phyloP scores from a whole-genome alignment of 208 protist genomes.

The Leishmania gerbilli region DNA sequence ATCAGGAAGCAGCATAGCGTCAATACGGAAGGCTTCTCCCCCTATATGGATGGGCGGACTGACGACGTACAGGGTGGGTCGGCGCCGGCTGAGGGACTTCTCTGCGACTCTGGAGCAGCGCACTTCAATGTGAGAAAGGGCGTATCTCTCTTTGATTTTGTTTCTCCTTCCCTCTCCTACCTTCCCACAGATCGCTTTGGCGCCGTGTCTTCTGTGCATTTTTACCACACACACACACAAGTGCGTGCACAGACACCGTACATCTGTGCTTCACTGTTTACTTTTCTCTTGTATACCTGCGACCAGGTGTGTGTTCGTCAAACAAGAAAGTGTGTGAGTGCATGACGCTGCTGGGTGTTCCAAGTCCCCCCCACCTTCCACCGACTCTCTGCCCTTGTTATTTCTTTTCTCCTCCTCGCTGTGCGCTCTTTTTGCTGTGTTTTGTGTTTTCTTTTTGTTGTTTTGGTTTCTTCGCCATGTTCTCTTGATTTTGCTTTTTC shows the following conservation, averaged over 20 bases:
- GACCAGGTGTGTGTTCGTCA: background rate
- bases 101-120: background rate
- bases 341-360: background rate
- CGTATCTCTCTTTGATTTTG: background rate
- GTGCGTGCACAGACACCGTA: background rate
- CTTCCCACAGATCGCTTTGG: background rate
- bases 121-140: background rate
- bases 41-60: background rate
- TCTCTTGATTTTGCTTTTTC: background rate
- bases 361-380: background rate
- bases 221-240: background rate
- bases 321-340: background rate
- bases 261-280: background rate
- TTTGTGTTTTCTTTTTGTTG: background rate
- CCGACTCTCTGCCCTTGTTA: background rate
- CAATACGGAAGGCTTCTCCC: background rate
- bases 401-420: background rate
- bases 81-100: background rate
- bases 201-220: background rate
- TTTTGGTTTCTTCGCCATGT: background rate
- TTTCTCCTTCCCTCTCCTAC: background rate
- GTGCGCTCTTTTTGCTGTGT: background rate
- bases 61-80: background rate
- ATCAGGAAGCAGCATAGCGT: background rate
- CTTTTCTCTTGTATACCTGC: background rate